These are phyloP conservation scores for Phaeotremella fagi DNA, from an alignment of 768 basidiomycete species.

Conservation along the genomic window DNA sequence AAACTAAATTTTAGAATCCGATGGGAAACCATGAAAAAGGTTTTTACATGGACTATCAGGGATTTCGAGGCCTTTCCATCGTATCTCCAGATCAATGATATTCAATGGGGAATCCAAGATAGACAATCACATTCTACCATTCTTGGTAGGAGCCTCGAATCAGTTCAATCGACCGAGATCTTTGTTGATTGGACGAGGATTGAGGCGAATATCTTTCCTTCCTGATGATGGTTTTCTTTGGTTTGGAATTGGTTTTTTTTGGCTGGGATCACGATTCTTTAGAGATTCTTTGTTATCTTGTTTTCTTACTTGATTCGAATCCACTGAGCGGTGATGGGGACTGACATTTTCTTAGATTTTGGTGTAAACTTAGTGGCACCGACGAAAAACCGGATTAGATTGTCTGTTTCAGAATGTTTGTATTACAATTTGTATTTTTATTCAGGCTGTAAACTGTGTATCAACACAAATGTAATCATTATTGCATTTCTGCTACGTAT, in stretches of 20 bases:
- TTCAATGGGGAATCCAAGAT: background rate
- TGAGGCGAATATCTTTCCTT: background rate
- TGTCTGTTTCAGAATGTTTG: no score
- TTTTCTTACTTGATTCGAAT: background rate
- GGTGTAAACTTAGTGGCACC: background rate
- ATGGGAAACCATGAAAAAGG: background rate
- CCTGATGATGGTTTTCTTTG: background rate
- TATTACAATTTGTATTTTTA: no score
- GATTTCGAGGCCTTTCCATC: constrained; percentile 1
- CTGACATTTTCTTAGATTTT: no score
- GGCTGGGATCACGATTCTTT: background rate
- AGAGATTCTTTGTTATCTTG: background rate
- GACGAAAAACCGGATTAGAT: no score
- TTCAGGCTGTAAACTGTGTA: no score
- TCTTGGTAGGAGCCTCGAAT: background rate
- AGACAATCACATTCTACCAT: no score
- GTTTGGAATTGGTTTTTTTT: background rate
- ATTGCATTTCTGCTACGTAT: no score
- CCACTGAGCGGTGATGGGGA: background rate
- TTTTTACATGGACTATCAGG: background rate
- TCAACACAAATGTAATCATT: no score
- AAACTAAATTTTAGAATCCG: background rate
- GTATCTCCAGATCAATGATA: background rate
- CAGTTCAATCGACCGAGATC: background rate
- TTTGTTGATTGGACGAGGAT: background rate